Conservation (phyloP, 1,284 basidiomycete species). For the Athelia sp. region DNA sequence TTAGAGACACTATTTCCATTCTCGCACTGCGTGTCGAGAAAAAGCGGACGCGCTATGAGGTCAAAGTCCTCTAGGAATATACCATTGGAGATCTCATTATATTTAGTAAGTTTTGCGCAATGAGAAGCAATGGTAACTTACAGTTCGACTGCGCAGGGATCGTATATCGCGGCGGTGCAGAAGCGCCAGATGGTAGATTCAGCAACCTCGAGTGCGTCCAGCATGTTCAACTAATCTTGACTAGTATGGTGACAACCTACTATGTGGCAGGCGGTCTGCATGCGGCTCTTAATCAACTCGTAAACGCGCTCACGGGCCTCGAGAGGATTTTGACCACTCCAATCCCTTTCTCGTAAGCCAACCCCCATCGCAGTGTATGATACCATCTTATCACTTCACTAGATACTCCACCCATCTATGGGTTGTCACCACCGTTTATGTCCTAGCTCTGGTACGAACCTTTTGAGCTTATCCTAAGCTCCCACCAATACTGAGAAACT, state of each 20-base stretch:
- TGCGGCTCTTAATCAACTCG: constrained; percentile 47
- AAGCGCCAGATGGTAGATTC: constrained; percentile 56
- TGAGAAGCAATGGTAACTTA: constrained; percentile 2
- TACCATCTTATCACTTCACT: constrained; percentile 15
- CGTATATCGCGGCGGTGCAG: constrained; percentile 64
- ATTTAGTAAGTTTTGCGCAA: constrained; percentile 44
- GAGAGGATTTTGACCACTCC: constrained; percentile 78
- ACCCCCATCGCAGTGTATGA: too few relatives aligned
- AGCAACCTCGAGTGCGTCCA: constrained; percentile 61
- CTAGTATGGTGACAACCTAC: too few relatives aligned
- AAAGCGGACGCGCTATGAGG: too few relatives aligned
- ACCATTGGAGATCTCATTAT: constrained; percentile 70
- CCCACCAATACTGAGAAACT: not conserved
- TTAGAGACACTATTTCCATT: too few relatives aligned
- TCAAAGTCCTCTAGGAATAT: too few relatives aligned
- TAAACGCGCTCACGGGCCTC: constrained; percentile 64
- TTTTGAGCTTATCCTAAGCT: too few relatives aligned
- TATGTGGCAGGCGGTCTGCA: constrained; percentile 44
- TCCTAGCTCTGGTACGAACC: constrained; percentile 49
- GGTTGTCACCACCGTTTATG: constrained; percentile 57
- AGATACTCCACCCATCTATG: constrained; percentile 62
- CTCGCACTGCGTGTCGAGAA: too few relatives aligned
- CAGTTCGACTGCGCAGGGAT: constrained; percentile 39
- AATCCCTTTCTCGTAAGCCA: constrained; percentile 67
- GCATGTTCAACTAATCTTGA: constrained; percentile 28